Percentiles rank a stretch among this genome's conserved stretches.
These are phyloP conservation scores for Alternaria gansuensis DNA, from an alignment of 2,329 filamentous ascomycete species.

Conservation along the genomic window DNA sequence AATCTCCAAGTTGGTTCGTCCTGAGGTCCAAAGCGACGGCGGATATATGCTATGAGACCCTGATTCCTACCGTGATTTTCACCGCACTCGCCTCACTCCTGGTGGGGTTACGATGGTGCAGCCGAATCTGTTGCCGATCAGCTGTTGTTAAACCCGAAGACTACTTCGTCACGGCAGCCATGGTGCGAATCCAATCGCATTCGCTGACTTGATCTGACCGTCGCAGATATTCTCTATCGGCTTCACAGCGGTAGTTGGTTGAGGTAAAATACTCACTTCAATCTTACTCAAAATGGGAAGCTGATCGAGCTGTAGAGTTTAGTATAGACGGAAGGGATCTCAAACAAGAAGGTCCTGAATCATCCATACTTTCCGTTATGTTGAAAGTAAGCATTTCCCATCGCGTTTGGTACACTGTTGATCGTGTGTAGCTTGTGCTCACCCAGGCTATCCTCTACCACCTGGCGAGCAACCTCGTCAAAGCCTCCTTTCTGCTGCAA, in stretches of 20 bases:
- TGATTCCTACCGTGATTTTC: slow-evolving; percentile 39
- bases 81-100: slow-evolving; percentile 36
- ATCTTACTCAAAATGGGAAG: background rate
- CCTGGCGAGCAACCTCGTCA: slow-evolving; percentile 45
- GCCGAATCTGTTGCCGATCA: slow-evolving; percentile 28
- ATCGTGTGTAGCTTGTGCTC: slow-evolving; percentile 40
- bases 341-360: background rate
- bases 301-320: slow-evolving; percentile 22
- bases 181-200: slow-evolving; percentile 30
- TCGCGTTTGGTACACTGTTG: background rate
- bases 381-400: slow-evolving; percentile 3
- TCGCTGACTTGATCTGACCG: slow-evolving; percentile 3
- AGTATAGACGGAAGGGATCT: slow-evolving; percentile 9
- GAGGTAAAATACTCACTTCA: slow-evolving; percentile 23
- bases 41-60: slow-evolving; percentile 34
- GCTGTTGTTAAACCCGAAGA: slow-evolving; percentile 37
- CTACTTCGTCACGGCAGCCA: slow-evolving; percentile 36
- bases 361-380: slow-evolving; percentile 23
- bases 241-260: slow-evolving; percentile 38
- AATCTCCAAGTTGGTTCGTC: slow-evolving; percentile 38
- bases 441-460: slow-evolving; percentile 46
- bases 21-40: slow-evolving; percentile 34
- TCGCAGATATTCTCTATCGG: slow-evolving; percentile 41
- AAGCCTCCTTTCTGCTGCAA: slow-evolving; percentile 45
- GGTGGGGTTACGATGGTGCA: slow-evolving; percentile 43